A percentile compares a stretch with the other conserved stretches of the same genome.
Conservation (phyloP, 148 eudicot genomes). For the Vaccinium myrtillus region DNA sequence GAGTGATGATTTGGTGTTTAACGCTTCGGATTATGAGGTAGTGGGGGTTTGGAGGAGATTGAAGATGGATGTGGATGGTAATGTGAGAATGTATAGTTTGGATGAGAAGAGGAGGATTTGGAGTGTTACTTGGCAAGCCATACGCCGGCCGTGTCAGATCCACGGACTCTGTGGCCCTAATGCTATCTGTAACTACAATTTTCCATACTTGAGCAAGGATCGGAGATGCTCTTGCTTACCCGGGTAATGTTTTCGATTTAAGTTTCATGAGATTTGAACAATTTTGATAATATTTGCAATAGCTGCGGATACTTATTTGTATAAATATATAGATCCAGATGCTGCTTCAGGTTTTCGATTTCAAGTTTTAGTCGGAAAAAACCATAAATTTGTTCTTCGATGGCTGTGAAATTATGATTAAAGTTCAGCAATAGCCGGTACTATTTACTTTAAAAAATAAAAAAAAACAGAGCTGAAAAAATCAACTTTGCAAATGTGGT, state of each 20-base stretch:
- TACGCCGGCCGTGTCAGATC: conserved; percentile 21
- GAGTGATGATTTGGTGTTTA: conserved; percentile 25
- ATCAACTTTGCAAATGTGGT: too few relatives aligned
- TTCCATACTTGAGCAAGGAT: neutral
- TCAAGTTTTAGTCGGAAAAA: too few relatives aligned
- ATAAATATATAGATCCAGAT: too few relatives aligned
- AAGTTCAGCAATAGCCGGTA: too few relatives aligned
- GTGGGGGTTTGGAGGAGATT: conserved; percentile 34
- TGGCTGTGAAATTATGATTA: too few relatives aligned
- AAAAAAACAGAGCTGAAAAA: too few relatives aligned
- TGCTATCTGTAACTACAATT: conserved; percentile 22
- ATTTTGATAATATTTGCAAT: too few relatives aligned
- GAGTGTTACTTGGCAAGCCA: conserved; percentile 47
- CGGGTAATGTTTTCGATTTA: conserved; percentile 7
- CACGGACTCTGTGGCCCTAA: conserved; percentile 48
- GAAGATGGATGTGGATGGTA: conserved; percentile 45
- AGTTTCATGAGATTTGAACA: too few relatives aligned
- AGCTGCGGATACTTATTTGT: too few relatives aligned
- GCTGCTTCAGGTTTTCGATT: too few relatives aligned
- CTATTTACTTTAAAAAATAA: too few relatives aligned
- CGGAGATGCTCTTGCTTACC: conserved; percentile 40
- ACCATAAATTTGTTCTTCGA: too few relatives aligned
- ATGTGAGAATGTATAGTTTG: conserved; percentile 45
- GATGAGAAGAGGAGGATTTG: conserved; percentile 21
- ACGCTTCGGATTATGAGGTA: conserved; percentile 25